Evolutionary conservation across 179 eudicot genomes (phyloP), one percentile per base, ranked within the genome.

Genomic region (Spinacia oleracea): DNA sequence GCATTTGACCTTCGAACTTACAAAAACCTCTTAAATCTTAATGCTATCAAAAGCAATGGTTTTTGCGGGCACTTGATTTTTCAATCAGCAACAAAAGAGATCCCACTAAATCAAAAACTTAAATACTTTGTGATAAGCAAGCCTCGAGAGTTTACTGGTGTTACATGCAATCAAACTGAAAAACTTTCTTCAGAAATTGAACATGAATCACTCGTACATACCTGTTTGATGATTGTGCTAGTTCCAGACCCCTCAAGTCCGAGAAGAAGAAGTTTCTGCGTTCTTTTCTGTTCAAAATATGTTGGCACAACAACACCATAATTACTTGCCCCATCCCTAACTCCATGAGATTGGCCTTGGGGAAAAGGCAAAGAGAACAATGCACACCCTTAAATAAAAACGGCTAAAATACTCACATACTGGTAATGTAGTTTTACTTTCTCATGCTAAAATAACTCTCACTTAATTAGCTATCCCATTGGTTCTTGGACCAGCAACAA

Each of bases 211-310:
- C 45, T 34, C 12, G 65, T 53, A 48, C 9, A 48, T 82, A 91
- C 99, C 97, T 96, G 99, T 92, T 96, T 96, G 81, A 93, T 93
- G 15, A 96, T 86, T 9, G 99, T 96, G 91, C 99, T 96, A 76
- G 98, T 94, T 77, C 99, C 99, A 72, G 98, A 88, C 60, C 97
- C 92, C 70, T 84, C 89, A 29, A 87, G 85, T 59, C 99, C 99
- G 75, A 96, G 87, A 34, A 96, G 89, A 70, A 96, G 92, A 76
- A 96, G 92, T 88, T 91, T 96, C 81, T 90, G 97, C 48, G 73
- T 62, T 84, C 80, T 91, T 82, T 84, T 89, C 81, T 81, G 91
- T 71, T 96, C 98, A 51, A 92, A 84, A 85, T 87, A 96, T 80
- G 84, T 87, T 69, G 98, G 93, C 71, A 90, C 87, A 38, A 86